Base-by-base conservation (phyloP, 768 basidiomycete genomes). In the Agaricus subrufescens region DNA sequence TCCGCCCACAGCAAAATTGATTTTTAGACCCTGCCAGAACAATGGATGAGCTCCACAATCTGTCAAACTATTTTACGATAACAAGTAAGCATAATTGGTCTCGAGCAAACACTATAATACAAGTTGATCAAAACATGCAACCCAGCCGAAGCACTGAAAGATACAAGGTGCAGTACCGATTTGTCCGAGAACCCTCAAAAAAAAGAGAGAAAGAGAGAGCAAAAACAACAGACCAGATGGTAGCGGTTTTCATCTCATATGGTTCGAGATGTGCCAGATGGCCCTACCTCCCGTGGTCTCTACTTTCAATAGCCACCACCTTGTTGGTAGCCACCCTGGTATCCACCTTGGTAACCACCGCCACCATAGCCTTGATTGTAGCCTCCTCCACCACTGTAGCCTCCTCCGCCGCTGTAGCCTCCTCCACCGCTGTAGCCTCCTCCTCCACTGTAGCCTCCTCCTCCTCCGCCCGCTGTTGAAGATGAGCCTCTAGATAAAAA, bases 361-460 rank as follows among this genome's bases (percentile, higher is more conserved):
- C 65, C 48, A 3, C 46, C 46, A 25, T 26, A 25, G 23, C 30
- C 53, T 5, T 56, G 58, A 10, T 47, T 19, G 46, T 63, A 67
- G 30, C 73, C 69, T 23, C 70, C 68, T 47, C 54, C 56, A 14
- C 55, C 58, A 46, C 60, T 58, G 49, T 60, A 58, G 39, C 63
- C 65, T 15, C 63, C 65, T 30, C 62, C 65, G 15, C 45, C 51
- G 26, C 61, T 29, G 52, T 66, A 65, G 26, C 64, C 60, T 44
- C 62, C 62, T 10, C 75, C 68, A 9, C 59, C 40, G 23, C 59
- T 59, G 38, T 61, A 65, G 27, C 63, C 62, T 27, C 61, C 60
- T 19, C 53, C 63, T 26, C 46, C 57, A 43, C 67, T 59, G 38
- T 68, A 69, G 12, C 66, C 26, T 50, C 69, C 67, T 14, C 71